phyloP scores from a whole-genome alignment of 768 basidiomycete genomes.

The Ramaria rubella region DNA sequence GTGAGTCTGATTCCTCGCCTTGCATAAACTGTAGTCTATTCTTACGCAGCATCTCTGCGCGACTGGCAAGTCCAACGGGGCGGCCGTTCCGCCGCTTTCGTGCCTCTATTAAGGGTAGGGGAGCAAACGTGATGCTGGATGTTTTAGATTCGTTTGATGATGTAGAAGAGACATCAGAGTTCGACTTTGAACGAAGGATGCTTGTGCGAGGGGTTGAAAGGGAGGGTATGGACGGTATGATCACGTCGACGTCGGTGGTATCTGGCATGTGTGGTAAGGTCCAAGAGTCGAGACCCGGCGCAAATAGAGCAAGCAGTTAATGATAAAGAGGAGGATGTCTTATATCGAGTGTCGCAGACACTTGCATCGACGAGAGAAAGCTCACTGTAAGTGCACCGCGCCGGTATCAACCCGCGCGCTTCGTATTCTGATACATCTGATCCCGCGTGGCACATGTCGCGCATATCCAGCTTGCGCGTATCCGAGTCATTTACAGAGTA shows the following conservation, averaged over 20 bases:
- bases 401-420: too few relatives aligned
- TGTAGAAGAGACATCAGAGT: background rate
- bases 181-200: slow-evolving; percentile 8
- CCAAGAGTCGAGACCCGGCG: background rate
- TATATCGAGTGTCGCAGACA: background rate
- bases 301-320: too few relatives aligned
- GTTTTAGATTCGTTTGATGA: slow-evolving; percentile 4
- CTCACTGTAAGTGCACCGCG: too few relatives aligned
- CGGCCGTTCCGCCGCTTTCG: slow-evolving; percentile 24
- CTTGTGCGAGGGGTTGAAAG: background rate
- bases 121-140: slow-evolving; percentile 28
- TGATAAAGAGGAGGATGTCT: too few relatives aligned
- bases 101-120: slow-evolving; percentile 27
- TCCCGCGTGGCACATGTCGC: too few relatives aligned
- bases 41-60: slow-evolving; percentile 12
- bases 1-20: background rate
- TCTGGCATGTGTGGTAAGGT: background rate
- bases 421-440: too few relatives aligned
- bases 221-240: background rate
- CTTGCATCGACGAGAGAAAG: background rate
- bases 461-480: too few relatives aligned
- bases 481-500: too few relatives aligned
- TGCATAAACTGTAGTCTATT: background rate
- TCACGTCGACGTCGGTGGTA: background rate
- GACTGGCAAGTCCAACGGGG: slow-evolving; percentile 31